Percentiles rank a stretch among this genome's conserved stretches.
Evolutionary conservation across 768 basidiomycete genomes (phyloP).

Genomic region (Pleurotus ostreatus): DNA sequence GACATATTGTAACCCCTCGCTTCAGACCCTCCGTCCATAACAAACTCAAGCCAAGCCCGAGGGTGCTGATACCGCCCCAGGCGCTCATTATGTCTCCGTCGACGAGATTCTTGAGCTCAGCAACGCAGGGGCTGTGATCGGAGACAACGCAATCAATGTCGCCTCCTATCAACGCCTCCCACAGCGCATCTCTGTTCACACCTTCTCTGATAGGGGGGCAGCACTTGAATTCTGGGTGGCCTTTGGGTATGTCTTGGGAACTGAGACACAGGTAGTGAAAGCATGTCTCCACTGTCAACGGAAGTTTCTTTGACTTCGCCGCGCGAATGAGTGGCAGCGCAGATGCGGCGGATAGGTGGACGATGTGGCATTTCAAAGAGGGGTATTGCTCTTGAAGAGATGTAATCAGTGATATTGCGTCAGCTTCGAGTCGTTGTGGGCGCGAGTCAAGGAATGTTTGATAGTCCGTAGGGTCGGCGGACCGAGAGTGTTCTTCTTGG

Average conservation of each 20-base stretch:
- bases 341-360: constrained; percentile 86
- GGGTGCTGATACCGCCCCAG: constrained; percentile 92
- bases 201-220: constrained; percentile 87
- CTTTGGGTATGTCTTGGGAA: constrained; percentile 67
- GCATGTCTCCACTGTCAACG: constrained; percentile 92
- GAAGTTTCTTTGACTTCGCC: constrained; percentile 59
- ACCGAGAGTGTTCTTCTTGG: constrained; percentile 10
- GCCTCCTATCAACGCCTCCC: constrained; percentile 79
- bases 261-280: constrained; percentile 91
- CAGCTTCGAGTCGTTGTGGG: constrained; percentile 72
- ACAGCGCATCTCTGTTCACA: constrained; percentile 69
- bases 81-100: constrained; percentile 82
- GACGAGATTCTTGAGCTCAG: constrained; percentile 73
- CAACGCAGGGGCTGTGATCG: constrained; percentile 91
- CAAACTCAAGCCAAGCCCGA: constrained; percentile 86
- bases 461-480: constrained; percentile 52
- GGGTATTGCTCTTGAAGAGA: constrained; percentile 60
- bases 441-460: constrained; percentile 83
- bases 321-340: constrained; percentile 75
- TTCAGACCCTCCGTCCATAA: constrained; percentile 82
- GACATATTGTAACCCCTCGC: constrained; percentile 51
- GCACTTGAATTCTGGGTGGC: constrained; percentile 89
- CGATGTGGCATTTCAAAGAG: constrained; percentile 81
- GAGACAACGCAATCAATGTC: constrained; percentile 92
- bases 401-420: constrained; percentile 78